Evolutionary conservation across 148 eudicot species (phyloP).

Genomic region (Camellia sinensis): DNA sequence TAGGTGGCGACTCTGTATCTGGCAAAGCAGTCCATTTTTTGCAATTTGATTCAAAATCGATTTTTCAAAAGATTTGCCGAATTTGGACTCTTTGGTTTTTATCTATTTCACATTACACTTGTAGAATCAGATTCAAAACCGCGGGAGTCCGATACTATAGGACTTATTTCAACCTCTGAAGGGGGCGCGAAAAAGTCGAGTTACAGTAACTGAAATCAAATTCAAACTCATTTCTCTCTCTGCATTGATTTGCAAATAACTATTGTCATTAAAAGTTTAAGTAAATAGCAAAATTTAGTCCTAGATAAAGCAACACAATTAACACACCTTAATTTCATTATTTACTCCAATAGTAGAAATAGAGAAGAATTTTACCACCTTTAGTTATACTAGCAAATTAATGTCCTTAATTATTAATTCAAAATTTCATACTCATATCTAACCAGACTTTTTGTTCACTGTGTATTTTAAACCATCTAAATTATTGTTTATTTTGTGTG

Average conservation of each 20-base stretch:
- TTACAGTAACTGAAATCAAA: constrained; percentile 12
- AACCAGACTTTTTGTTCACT: too few relatives aligned
- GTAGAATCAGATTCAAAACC: too few relatives aligned
- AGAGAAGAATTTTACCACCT: neutral
- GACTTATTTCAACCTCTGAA: too few relatives aligned
- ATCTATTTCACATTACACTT: too few relatives aligned
- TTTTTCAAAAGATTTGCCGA: too few relatives aligned
- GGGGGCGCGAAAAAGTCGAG: neutral
- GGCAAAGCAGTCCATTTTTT: too few relatives aligned
- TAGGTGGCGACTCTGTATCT: too few relatives aligned
- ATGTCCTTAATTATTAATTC: neutral
- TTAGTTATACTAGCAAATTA: constrained; percentile 6
- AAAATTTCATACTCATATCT: neutral
- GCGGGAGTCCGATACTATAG: too few relatives aligned
- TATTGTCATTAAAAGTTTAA: constrained; percentile 5
- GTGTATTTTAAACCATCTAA: too few relatives aligned
- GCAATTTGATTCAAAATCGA: too few relatives aligned
- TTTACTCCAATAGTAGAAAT: constrained; percentile 1
- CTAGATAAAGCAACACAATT: constrained; percentile 13
- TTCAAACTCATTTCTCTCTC: constrained; percentile 12
- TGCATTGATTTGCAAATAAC: neutral
- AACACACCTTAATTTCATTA: constrained; percentile 13
- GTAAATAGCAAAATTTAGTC: constrained; percentile 18
- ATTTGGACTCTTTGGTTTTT: too few relatives aligned
- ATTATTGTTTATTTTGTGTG: too few relatives aligned